Evolutionary conservation across 495 filamentous ascomycete genomes (phyloP), one percentile per base, ranked within the genome.

Genomic region (Penicillium turbatum): DNA sequence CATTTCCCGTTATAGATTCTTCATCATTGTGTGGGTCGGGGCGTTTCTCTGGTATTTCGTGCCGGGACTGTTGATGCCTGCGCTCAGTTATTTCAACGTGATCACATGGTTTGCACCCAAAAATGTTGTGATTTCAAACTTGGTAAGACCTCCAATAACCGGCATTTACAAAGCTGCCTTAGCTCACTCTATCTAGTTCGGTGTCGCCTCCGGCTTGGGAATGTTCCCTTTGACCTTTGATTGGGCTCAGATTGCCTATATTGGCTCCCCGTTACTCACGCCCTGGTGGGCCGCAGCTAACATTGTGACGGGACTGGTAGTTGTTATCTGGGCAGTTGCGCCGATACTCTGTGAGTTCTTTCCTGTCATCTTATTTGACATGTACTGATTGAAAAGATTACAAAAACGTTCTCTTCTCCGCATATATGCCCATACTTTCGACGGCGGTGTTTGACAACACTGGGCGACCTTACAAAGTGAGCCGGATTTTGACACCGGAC

Each of bases 281-380:
- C 90, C 90, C 1, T 93, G 89, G 69, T 95, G 90, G 90, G 90
- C 90, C 5, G 87, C 89, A 8, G 82, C 90, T 66, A 95, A 95
- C 62, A 89, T 93, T 35, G 80, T 93, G 24, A 86, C 85, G 31
- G 90, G 89, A 10, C 71, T 92, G 50, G 82, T 92, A 11, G 70
- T 89, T 19, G 84, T 93, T 12, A 92, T 92, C 79, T 92, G 88
- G 86, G 76, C 90, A 44, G 72, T 87, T 31, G 87, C 89, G 5
- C 89, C 90, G 3, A 81, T 91, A 26, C 72, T 88, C 16, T 67
- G 64, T 67, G 57, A 59, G 57, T 16, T n/a, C 11, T 12, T 6
- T 26, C 10, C 47, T 15, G 11, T 12, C 37, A n/a, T 31, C 13
- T 16, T 24, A 5, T 42, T 51, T 38, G 21, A 11, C 15, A 41